Base-by-base conservation (phyloP, 768 basidiomycete genomes). In the Suillus variegatus region DNA sequence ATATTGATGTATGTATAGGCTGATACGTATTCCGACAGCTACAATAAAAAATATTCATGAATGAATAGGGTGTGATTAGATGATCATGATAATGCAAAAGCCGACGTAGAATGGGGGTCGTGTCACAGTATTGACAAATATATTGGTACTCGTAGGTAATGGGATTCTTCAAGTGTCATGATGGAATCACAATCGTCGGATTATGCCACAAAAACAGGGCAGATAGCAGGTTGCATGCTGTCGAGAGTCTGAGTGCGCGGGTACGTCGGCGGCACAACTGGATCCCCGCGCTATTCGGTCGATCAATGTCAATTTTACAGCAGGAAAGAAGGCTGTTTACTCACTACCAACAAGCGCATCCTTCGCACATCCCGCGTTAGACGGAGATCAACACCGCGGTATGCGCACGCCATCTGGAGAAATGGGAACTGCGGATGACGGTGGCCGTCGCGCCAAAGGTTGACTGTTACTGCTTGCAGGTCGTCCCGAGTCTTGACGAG, bases 391-490 rank as follows among this genome's bases (percentile, higher is more conserved):
- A 91, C 79, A 56, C 89, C 89, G 66, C 81, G 80, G 69, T 81
- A 81, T 18, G 87, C 88, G 74, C 91, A 93, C 5, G 83, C 84
- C 69, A 89, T 86, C 76, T 83, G 86, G 66, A 93, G 77, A 46
- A 80, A 78, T 28, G 84, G 70, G 41, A 89, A 79, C 67, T 84
- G 80, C 46, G 82, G 76, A 63, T 90, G 85, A 14, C 69, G 72
- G 54, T 82, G 76, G 3, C 86, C 85, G 46, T 82, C 82, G 49
- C 81, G 77, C 82, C 86, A 87, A 47, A 87, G 51, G 63, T 87
- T 83, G 52, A 88, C 75, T 12, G 84, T 86, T 43, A 92, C 73
- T 46, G 77, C 76, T 62, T 80, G 78, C 61, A 92, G 71, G 8
- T 77, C 73, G 9, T 79, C 74, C 22, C 77, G 75, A 10, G 76